Evolutionary conservation across 768 basidiomycete genomes (phyloP).

Genomic region (Kwoniella dendrophila): DNA sequence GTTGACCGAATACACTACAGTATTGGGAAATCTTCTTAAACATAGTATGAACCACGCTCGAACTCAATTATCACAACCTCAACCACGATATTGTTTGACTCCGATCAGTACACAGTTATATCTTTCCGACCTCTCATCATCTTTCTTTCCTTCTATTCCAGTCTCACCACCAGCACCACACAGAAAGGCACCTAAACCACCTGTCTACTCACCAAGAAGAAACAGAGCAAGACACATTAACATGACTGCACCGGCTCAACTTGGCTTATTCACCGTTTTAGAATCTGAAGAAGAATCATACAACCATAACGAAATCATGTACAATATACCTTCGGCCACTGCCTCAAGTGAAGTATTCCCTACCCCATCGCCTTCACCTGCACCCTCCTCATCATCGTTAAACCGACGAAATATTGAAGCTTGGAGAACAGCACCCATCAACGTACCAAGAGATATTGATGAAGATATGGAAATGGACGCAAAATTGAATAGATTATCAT

Average conservation of each 20-base stretch:
- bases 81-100: background rate
- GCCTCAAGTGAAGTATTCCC: conserved; percentile 23
- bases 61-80: background rate
- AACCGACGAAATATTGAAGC: no score
- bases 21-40: no score
- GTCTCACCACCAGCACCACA: conserved; percentile 37
- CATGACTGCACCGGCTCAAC: conserved; percentile 29
- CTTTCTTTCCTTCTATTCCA: conserved; percentile 47
- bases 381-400: background rate
- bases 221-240: conserved; percentile 27
- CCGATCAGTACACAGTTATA: background rate
- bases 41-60: conserved; percentile 7
- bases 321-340: conserved; percentile 14
- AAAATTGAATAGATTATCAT: conserved; percentile 17
- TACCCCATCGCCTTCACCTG: background rate
- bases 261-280: conserved; percentile 29
- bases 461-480: conserved; percentile 21
- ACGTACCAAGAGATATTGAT: conserved; percentile 21
- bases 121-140: conserved; percentile 15
- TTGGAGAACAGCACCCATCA: background rate
- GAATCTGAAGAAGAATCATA: conserved; percentile 16
- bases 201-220: conserved; percentile 58
- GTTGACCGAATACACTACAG: no score
- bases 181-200: conserved; percentile 61
- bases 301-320: background rate